Conservation (phyloP, 2,329 filamentous ascomycete species). For the Diaporthe longicolla region DNA sequence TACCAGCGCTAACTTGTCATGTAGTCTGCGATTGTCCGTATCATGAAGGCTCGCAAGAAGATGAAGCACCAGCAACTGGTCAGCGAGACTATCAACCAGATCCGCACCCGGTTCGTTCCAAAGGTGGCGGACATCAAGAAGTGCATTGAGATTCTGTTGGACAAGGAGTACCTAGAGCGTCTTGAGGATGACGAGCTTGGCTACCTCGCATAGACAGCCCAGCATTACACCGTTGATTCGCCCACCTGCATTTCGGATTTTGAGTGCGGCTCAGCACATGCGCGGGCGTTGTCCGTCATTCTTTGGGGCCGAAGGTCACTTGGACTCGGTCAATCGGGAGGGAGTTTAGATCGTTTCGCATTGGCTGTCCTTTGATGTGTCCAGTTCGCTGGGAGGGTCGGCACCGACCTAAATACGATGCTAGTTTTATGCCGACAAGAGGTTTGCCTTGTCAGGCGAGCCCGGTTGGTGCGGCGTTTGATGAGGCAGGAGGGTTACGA, state of each 20-base stretch:
- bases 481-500: slow-evolving; percentile 1
- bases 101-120: slow-evolving; percentile 91
- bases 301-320: slow-evolving; percentile 11
- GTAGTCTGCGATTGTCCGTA: slow-evolving; percentile 97
- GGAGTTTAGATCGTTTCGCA: slow-evolving; percentile 38
- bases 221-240: slow-evolving; percentile 22
- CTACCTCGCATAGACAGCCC: slow-evolving; percentile 81
- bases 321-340: slow-evolving; percentile 8
- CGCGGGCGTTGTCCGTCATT: slow-evolving; percentile 23
- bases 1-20: slow-evolving; percentile 42
- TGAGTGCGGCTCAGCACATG: slow-evolving; percentile 10
- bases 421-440: slow-evolving; percentile 14
- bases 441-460: not conserved
- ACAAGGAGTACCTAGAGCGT: slow-evolving; percentile 98
- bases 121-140: slow-evolving; percentile 98
- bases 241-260: slow-evolving; percentile 31
- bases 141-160: slow-evolving; percentile 97
- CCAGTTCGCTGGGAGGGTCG: slow-evolving; percentile 7
- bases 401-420: not conserved
- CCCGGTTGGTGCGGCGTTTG: slow-evolving; percentile 11
- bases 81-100: slow-evolving; percentile 95
- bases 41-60: slow-evolving; percentile 99
- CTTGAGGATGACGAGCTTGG: slow-evolving; percentile 94
- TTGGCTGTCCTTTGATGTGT: slow-evolving; percentile 18
- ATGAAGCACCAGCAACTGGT: slow-evolving; percentile 98